phyloP scores from a whole-genome alignment of 2,329 filamentous ascomycete species.

The Chaetomiaceae sp. region DNA sequence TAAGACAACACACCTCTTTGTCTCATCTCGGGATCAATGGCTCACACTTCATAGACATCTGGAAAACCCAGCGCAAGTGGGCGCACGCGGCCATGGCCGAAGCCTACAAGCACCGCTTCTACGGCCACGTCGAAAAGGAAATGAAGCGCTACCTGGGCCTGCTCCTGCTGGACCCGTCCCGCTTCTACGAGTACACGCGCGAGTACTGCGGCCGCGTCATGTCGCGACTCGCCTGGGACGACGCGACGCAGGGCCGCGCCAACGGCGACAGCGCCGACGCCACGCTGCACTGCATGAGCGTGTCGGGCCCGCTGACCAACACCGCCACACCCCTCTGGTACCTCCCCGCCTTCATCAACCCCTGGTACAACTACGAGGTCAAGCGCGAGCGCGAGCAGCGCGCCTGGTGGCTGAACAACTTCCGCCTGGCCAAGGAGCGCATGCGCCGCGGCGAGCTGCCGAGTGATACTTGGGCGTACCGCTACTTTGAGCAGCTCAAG shows the following conservation, averaged over 20 bases:
- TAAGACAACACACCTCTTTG: slow-evolving; percentile 27
- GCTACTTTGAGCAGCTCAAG: slow-evolving; percentile 44
- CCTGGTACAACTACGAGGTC: slow-evolving; percentile 45
- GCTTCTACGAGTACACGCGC: slow-evolving; percentile 43
- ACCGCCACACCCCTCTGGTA: slow-evolving; percentile 46
- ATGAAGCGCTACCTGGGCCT: slow-evolving; percentile 43
- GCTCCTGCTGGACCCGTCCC: slow-evolving; percentile 42
- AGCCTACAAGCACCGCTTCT: slow-evolving; percentile 39
- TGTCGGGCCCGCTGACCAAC: slow-evolving; percentile 49
- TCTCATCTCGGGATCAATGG: background rate
- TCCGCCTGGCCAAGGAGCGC: slow-evolving; percentile 39
- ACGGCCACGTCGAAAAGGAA: slow-evolving; percentile 46
- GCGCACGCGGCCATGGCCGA: slow-evolving; percentile 44
- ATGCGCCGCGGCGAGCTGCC: slow-evolving; percentile 40
- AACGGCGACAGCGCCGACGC: slow-evolving; percentile 45
- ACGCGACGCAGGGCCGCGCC: slow-evolving; percentile 41
- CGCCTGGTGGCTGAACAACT: slow-evolving; percentile 43
- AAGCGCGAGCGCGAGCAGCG: slow-evolving; percentile 41
- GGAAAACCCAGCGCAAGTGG: slow-evolving; percentile 49
- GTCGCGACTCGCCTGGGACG: slow-evolving; percentile 47
- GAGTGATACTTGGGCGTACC: slow-evolving; percentile 43
- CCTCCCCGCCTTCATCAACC: slow-evolving; percentile 41
- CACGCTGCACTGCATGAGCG: slow-evolving; percentile 48
- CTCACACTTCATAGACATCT: slow-evolving; percentile 33
- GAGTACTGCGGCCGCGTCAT: slow-evolving; percentile 49